These are phyloP conservation scores for Halophytophthora batemanensis DNA, from an alignment of 352 stramenopile species.

Conservation along the genomic window DNA sequence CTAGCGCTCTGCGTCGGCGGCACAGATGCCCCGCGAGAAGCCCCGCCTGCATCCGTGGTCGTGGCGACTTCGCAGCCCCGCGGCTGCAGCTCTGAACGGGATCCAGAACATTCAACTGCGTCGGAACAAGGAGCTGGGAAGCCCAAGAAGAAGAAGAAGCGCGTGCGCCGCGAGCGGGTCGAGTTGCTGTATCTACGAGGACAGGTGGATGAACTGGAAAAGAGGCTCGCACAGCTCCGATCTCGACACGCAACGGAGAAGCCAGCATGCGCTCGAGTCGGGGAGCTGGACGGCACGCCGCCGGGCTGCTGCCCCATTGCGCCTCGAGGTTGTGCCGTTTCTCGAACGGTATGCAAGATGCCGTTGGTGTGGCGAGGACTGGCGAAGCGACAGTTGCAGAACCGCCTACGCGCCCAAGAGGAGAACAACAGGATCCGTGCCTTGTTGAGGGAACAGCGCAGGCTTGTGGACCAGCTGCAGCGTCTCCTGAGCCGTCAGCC, in stretches of 20 bases:
- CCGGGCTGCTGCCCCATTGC: conserved; percentile 2
- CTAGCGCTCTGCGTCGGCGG: no score
- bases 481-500: no score
- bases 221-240: conserved; percentile 11
- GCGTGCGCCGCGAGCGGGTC: conserved; percentile 12
- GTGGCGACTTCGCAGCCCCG: no score
- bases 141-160: conserved; percentile 9
- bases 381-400: conserved; percentile 11
- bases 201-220: conserved; percentile 22
- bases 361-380: conserved; percentile 11
- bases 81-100: background rate
- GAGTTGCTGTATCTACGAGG: conserved; percentile 26
- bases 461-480: conserved; percentile 6
- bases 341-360: background rate
- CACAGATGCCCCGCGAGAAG: no score
- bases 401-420: conserved; percentile 4
- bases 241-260: no score
- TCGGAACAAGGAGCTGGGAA: background rate
- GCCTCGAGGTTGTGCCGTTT: background rate
- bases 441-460: conserved; percentile 6
- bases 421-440: conserved; percentile 21
- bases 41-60: no score
- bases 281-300: background rate
- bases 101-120: background rate
- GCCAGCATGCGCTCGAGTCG: background rate